These are phyloP conservation scores for Fusarium cicatricum DNA, from an alignment of 2,329 filamentous ascomycete species.

Conservation along the genomic window DNA sequence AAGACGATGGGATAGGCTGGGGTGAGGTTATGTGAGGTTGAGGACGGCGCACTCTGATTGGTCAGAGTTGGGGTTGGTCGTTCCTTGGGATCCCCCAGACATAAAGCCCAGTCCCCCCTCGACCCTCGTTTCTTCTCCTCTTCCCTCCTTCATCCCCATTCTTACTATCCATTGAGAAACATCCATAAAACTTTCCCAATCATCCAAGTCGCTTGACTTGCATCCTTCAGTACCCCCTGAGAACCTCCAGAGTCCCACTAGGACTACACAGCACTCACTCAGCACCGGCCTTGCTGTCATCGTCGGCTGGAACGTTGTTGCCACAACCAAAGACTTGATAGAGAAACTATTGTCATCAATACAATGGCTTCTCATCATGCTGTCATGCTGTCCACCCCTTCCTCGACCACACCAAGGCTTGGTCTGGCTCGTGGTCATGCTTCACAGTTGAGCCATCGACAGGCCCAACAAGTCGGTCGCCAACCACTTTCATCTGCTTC, in stretches of 20 bases:
- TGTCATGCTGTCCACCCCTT: slow-evolving; percentile 1
- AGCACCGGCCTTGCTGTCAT: slow-evolving; percentile 10
- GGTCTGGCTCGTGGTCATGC: neutral
- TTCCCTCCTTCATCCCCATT: slow-evolving; percentile 33
- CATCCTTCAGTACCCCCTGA: slow-evolving; percentile 25
- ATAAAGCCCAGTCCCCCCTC: slow-evolving; percentile 36
- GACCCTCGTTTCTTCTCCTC: slow-evolving; percentile 15
- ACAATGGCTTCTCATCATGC: slow-evolving; percentile 18
- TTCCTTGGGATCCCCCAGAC: slow-evolving; percentile 11
- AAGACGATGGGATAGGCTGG: slow-evolving; percentile 14
- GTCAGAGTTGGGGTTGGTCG: slow-evolving; percentile 18
- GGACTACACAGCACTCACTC: slow-evolving; percentile 11
- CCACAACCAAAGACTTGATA: neutral
- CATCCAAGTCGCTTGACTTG: slow-evolving; percentile 10
- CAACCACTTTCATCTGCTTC: neutral
- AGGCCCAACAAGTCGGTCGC: neutral
- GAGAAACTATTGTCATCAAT: neutral
- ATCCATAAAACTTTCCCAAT: slow-evolving; percentile 8
- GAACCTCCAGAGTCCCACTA: slow-evolving; percentile 11
- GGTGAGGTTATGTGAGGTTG: slow-evolving; percentile 39
- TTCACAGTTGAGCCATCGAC: neutral
- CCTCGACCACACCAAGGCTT: neutral
- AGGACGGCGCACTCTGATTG: slow-evolving; percentile 29
- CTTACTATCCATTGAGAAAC: slow-evolving; percentile 18
- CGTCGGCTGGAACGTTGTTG: slow-evolving; percentile 1